Conservation (phyloP, 2,329 filamentous ascomycete genomes). For the Aspergillus uvarum region DNA sequence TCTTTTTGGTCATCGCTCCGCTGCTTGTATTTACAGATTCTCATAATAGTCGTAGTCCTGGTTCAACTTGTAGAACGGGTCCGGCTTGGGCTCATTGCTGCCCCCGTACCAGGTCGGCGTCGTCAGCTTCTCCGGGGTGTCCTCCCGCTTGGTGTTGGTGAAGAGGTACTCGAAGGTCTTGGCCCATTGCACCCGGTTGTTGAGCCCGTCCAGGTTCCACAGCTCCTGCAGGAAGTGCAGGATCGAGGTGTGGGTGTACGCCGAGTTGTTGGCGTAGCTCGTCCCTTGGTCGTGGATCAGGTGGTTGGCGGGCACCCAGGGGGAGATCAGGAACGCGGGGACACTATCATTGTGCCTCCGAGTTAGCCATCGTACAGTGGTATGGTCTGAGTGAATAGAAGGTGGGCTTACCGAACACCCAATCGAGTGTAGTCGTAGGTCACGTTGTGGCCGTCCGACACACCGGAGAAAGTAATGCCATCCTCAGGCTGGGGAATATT, state of each 20-base stretch:
- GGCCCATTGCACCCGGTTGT: constrained; percentile 45
- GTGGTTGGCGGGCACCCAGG: constrained; percentile 32
- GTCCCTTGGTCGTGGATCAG: constrained; percentile 42
- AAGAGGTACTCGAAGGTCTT: constrained; percentile 44
- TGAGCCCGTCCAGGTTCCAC: constrained; percentile 41
- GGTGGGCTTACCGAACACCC: constrained; percentile 32
- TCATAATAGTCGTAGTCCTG: constrained; percentile 33
- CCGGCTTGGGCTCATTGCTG: constrained; percentile 33
- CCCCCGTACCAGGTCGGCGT: constrained; percentile 38
- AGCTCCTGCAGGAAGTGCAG: constrained; percentile 44
- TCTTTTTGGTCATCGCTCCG: not conserved
- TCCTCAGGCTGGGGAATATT: constrained; percentile 38
- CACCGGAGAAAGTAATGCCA: constrained; percentile 31
- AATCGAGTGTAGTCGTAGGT: constrained; percentile 43
- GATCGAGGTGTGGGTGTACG: constrained; percentile 42
- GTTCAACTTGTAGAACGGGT: constrained; percentile 34
- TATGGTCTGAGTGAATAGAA: no score
- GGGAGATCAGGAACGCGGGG: constrained; percentile 40
- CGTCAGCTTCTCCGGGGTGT: constrained; percentile 31
- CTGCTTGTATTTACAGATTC: not conserved
- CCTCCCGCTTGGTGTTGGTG: constrained; percentile 18
- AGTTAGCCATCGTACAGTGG: no score
- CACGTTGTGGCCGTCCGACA: constrained; percentile 33
- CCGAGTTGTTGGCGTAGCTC: constrained; percentile 36
- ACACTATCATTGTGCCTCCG: constrained; percentile 21